phyloP scores from a whole-genome alignment of 108 stramenopile genomes.

The Skeletonema costatum region DNA sequence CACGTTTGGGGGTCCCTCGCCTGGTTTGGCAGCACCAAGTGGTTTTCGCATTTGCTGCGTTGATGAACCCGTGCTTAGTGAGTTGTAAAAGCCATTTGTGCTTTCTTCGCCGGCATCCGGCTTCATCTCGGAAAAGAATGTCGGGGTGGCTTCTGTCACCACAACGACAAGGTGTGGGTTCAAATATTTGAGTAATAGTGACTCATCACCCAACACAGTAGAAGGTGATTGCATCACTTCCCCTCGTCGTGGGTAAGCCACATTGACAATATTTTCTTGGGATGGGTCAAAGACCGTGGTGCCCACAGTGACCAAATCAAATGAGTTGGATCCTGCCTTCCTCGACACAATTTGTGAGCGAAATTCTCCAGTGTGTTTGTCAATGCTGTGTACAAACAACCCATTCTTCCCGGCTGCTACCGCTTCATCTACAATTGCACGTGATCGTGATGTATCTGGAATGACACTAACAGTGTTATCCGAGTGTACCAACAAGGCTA shows the following conservation, averaged over 20 bases:
- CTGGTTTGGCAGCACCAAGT: slow-evolving; percentile 56
- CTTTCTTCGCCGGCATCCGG: slow-evolving; percentile 27
- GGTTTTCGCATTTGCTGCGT: slow-evolving; percentile 56
- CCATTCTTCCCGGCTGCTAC: slow-evolving; percentile 53
- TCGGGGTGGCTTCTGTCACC: slow-evolving; percentile 60
- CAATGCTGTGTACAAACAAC: slow-evolving; percentile 68
- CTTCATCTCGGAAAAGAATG: slow-evolving; percentile 26
- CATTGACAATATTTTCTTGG: slow-evolving; percentile 72
- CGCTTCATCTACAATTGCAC: slow-evolving; percentile 39
- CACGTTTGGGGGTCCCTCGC: slow-evolving; percentile 40
- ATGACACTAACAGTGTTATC: slow-evolving; percentile 60
- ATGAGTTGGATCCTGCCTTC: slow-evolving; percentile 22
- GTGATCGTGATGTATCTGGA: slow-evolving; percentile 51
- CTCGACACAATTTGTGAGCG: slow-evolving; percentile 31
- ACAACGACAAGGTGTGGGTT: slow-evolving; percentile 92
- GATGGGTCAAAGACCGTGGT: slow-evolving; percentile 60
- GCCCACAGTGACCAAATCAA: slow-evolving; percentile 57
- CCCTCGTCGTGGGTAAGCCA: slow-evolving; percentile 75
- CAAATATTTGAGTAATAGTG: slow-evolving; percentile 92
- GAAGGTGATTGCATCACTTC: slow-evolving; percentile 83
- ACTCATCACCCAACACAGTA: slow-evolving; percentile 90
- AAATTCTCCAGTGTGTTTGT: slow-evolving; percentile 49
- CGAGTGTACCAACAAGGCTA: slow-evolving; percentile 62
- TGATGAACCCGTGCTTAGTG: slow-evolving; percentile 12
- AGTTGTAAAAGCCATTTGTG: slow-evolving; percentile 42